Evolutionary conservation across 129 eudicot genomes (phyloP).

Genomic region (Artemisia tridentata): DNA sequence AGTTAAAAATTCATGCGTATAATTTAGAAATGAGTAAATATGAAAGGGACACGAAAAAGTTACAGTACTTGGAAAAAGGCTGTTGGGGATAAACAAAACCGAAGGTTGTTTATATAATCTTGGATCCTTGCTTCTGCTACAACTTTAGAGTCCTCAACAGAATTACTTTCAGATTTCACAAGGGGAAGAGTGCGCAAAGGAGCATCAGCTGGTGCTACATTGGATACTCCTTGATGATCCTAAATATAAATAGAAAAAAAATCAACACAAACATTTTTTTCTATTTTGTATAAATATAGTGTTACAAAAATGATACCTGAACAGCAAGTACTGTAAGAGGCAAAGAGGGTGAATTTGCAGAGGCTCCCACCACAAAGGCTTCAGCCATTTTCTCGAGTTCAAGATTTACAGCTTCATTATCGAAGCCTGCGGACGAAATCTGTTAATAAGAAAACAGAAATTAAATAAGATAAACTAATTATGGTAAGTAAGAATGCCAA

Average conservation of each 20-base stretch:
- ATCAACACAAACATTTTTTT: neutral
- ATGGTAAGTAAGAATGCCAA: neutral
- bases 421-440: constrained; percentile 64
- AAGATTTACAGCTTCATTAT: constrained; percentile 45
- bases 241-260: constrained; percentile 19
- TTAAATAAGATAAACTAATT: neutral
- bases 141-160: constrained; percentile 33
- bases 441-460: constrained; percentile 14
- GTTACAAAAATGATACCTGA: constrained; percentile 49
- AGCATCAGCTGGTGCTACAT: constrained; percentile 92
- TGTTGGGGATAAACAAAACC: constrained; percentile 82
- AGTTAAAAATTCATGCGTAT: neutral
- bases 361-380: constrained; percentile 58
- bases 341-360: constrained; percentile 59
- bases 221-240: constrained; percentile 97
- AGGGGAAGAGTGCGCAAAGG: constrained; percentile 63
- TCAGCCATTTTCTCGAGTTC: constrained; percentile 72
- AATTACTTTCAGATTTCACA: constrained; percentile 28
- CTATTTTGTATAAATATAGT: neutral
- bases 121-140: constrained; percentile 66
- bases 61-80: constrained; percentile 83
- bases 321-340: constrained; percentile 71
- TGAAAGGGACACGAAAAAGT: neutral
- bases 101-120: constrained; percentile 79
- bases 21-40: neutral